phyloP scores from a whole-genome alignment of 805 yeast species.

The baker's yeast (Saccharomyces cerevisiae) region DNA sequence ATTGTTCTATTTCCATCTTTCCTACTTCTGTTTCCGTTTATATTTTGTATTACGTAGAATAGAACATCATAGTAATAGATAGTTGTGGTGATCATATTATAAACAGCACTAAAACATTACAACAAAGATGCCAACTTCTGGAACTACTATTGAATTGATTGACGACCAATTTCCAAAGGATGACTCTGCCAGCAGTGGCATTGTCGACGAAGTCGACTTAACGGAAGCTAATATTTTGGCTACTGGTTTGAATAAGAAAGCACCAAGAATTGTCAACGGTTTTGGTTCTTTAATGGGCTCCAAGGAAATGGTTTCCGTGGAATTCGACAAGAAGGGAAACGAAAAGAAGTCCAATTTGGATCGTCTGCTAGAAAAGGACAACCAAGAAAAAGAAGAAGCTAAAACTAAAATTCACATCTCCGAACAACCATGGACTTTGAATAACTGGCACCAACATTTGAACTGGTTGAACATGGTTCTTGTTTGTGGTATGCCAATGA shows the following conservation, averaged over 20 bases:
- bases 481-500: constrained; percentile 51
- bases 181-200: constrained; percentile 2
- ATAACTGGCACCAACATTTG: constrained; percentile 66
- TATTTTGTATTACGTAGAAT: neutral
- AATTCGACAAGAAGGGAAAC: constrained; percentile 35
- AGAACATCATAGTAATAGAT: neutral
- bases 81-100: neutral
- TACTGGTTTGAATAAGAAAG: constrained; percentile 67
- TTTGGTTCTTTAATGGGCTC: constrained; percentile 80
- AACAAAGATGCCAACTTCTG: neutral
- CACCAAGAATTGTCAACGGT: constrained; percentile 68
- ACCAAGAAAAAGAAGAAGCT: constrained; percentile 6
- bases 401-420: constrained; percentile 45
- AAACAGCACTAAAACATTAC: neutral
- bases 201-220: constrained; percentile 42
- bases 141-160: neutral
- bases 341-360: constrained; percentile 32
- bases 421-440: constrained; percentile 68
- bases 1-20: neutral
- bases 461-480: constrained; percentile 70
- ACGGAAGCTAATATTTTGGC: constrained; percentile 70
- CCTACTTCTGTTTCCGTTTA: neutral
- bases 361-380: constrained; percentile 38
- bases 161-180: neutral
- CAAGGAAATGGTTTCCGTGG: constrained; percentile 56